These are phyloP conservation scores for Sugiyamaella pinicola DNA, from an alignment of 1,139 yeast species.

Conservation along the genomic window DNA sequence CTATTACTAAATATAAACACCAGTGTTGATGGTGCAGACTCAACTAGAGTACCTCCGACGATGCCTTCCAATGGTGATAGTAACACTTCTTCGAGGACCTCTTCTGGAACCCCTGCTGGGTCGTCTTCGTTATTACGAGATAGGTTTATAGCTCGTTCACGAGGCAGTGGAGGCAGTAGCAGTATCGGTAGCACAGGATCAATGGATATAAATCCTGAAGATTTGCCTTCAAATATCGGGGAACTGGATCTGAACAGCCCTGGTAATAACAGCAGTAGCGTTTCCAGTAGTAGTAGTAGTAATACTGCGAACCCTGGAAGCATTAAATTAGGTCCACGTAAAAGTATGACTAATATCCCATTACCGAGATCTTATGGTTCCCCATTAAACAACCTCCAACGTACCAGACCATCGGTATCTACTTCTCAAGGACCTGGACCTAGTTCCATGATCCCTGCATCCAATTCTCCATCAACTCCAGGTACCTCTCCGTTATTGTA, in stretches of 20 bases:
- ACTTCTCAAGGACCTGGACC: constrained; percentile 10
- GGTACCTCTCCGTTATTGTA: constrained; percentile 37
- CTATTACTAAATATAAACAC: constrained; percentile 8
- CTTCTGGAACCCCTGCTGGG: constrained; percentile 11
- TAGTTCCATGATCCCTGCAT: constrained; percentile 15
- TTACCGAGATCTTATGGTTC: constrained; percentile 28
- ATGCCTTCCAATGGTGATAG: neutral
- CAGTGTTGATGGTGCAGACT: neutral
- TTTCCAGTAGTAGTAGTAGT: constrained; percentile 8
- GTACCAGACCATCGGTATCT: constrained; percentile 20
- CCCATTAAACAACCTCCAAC: constrained; percentile 29
- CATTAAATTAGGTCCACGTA: constrained; percentile 23
- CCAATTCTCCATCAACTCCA: constrained; percentile 37
- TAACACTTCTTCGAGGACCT: constrained; percentile 4
- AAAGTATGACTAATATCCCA: constrained; percentile 28
- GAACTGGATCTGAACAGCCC: constrained; percentile 31
- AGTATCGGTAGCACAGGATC: constrained; percentile 7
- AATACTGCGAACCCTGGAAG: neutral
- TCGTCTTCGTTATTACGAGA: constrained; percentile 5
- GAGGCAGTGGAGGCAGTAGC: constrained; percentile 11
- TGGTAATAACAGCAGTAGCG: constrained; percentile 1
- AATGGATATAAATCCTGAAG: constrained; percentile 6
- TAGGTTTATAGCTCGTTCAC: constrained; percentile 5
- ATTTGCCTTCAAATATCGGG: constrained; percentile 24
- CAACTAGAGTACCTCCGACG: neutral